Evolutionary conservation across 139 green algal genomes (phyloP).

Genomic region (Trebouxia sp.): DNA sequence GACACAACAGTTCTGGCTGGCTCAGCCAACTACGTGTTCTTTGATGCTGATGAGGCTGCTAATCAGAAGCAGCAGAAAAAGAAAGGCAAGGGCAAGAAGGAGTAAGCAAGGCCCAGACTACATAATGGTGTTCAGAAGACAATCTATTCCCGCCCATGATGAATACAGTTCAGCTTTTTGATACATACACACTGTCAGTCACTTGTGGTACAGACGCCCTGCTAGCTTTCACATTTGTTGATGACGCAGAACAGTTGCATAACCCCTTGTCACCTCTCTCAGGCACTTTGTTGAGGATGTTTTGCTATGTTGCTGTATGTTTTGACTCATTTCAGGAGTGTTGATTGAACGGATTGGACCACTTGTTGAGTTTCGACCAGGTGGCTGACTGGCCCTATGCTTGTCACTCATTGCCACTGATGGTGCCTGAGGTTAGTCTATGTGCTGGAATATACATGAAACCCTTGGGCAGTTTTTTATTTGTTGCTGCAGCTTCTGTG

Average conservation of each 20-base stretch:
- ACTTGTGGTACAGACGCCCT: background rate
- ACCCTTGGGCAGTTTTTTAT: slow-evolving; percentile 36
- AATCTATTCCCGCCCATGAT: too few species aligned
- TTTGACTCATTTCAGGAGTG: too few species aligned
- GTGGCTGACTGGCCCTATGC: background rate
- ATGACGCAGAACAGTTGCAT: background rate
- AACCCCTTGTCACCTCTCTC: background rate
- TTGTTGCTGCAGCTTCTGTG: slow-evolving; percentile 35
- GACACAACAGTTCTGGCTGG: background rate
- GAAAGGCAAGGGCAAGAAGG: slow-evolving; percentile 30
- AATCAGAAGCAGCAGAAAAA: slow-evolving; percentile 31
- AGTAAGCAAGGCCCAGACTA: background rate
- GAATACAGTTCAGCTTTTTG: too few species aligned
- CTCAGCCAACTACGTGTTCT: slow-evolving; percentile 35
- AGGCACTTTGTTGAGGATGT: background rate
- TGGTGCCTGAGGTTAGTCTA: background rate
- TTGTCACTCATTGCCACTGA: slow-evolving; percentile 11
- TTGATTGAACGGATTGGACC: too few species aligned
- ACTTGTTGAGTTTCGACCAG: too few species aligned
- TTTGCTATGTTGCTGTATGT: too few species aligned
- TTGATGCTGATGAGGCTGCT: slow-evolving; percentile 39
- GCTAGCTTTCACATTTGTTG: background rate
- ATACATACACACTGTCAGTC: background rate
- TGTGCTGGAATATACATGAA: slow-evolving; percentile 42
- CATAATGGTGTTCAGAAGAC: background rate